phyloP scores from a whole-genome alignment of 1,284 basidiomycete species.

The Cutaneotrichosporon cutaneum region DNA sequence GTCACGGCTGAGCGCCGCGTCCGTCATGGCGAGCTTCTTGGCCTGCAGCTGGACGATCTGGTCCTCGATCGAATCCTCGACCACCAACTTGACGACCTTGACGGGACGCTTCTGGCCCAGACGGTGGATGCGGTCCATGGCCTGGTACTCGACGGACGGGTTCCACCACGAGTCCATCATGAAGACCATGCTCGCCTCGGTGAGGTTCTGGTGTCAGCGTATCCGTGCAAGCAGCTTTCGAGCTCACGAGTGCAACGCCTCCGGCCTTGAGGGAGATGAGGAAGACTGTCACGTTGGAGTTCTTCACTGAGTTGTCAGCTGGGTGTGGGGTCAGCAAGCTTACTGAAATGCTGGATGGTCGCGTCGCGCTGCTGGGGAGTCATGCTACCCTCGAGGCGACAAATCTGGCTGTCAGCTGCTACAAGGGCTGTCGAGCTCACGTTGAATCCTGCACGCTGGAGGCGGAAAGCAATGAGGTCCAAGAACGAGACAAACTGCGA shows the following conservation, averaged over 20 bases:
- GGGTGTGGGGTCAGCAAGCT: conserved; percentile 35
- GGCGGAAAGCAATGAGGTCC: conserved; percentile 84
- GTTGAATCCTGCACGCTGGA: conserved; percentile 86
- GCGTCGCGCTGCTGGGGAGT: conserved; percentile 91
- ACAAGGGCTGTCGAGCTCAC: conserved; percentile 55
- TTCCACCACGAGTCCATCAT: conserved; percentile 67
- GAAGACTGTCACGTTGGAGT: conserved; percentile 92
- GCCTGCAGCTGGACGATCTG: conserved; percentile 78
- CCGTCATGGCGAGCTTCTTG: conserved; percentile 54
- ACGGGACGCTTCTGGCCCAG: conserved; percentile 90
- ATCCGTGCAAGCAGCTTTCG: too few species aligned
- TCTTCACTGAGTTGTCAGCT: conserved; percentile 65
- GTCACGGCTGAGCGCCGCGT: conserved; percentile 37
- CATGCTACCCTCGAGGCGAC: conserved; percentile 95
- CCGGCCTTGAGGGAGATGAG: conserved; percentile 92
- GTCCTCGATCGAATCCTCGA: conserved; percentile 95
- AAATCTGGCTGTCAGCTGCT: conserved; percentile 61
- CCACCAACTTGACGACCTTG: conserved; percentile 86
- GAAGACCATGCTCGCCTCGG: conserved; percentile 90
- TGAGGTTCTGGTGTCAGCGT: conserved; percentile 68
- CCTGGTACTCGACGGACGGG: conserved; percentile 63
- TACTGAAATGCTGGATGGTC: conserved; percentile 92
- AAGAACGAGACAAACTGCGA: conserved; percentile 51
- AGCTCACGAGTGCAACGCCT: conserved; percentile 67
- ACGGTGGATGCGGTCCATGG: conserved; percentile 84